These are phyloP conservation scores for Ceratocystis lukuohia DNA, from an alignment of 2,329 filamentous ascomycete genomes.

Conservation along the genomic window DNA sequence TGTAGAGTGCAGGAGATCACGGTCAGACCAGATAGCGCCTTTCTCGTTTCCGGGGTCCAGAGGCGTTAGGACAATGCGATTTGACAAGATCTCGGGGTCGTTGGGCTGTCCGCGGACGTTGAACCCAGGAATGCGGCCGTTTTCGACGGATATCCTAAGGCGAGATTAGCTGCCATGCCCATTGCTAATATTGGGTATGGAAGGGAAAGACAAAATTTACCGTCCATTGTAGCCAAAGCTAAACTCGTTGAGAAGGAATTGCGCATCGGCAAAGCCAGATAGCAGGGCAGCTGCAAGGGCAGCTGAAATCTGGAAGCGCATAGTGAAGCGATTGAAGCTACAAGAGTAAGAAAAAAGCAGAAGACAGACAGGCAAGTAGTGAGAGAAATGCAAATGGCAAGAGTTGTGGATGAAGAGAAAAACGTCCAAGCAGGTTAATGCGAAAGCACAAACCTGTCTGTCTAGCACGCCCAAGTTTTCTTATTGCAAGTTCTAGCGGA, in stretches of 20 bases:
- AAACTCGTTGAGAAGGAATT: slow-evolving; percentile 56
- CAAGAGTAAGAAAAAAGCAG: background rate
- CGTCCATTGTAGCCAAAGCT: slow-evolving; percentile 62
- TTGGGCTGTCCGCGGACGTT: slow-evolving; percentile 40
- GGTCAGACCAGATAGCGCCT: slow-evolving; percentile 68
- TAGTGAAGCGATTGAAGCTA: slow-evolving; percentile 7
- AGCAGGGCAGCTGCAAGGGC: slow-evolving; percentile 16
- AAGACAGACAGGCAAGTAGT: background rate
- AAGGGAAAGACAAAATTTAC: slow-evolving; percentile 27
- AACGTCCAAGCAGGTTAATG: background rate
- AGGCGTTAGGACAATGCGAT: slow-evolving; percentile 84
- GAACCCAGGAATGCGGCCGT: slow-evolving; percentile 41
- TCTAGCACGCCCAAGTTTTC: slow-evolving; percentile 1
- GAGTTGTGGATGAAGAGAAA: background rate
- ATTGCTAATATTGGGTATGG: background rate
- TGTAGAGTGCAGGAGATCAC: slow-evolving; percentile 45
- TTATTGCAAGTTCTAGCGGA: background rate
- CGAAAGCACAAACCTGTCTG: background rate
- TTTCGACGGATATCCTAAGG: slow-evolving; percentile 48
- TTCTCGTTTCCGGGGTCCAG: slow-evolving; percentile 74
- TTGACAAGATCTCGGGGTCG: slow-evolving; percentile 57
- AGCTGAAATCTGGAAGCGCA: slow-evolving; percentile 18
- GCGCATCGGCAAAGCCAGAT: slow-evolving; percentile 40
- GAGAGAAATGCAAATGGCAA: background rate
- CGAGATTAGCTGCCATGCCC: background rate